Evolutionary conservation across 257 asterid genomes (phyloP), one percentile per base, ranked within the genome.

Genomic region (Ocimum tenuiflorum): DNA sequence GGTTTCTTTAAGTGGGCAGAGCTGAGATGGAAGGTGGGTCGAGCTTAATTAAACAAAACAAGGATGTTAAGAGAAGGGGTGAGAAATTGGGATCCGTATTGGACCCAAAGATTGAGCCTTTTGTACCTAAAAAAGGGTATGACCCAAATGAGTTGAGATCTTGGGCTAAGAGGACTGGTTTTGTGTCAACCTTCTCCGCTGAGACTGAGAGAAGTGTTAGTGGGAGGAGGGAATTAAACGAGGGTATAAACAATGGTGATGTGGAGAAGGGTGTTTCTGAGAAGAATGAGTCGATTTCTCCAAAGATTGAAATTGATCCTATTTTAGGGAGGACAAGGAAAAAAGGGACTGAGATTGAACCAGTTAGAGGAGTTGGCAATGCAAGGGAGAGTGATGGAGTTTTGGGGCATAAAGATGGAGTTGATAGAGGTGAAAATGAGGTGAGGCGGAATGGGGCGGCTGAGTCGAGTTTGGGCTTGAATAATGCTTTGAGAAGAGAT

Each of bases 131-230:
- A 35, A 67, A 63, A 75, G 94, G 87, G 19, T 71, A 86, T 74
- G 95, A 90, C 71, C 99, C 97, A 13, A 84, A 76, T 61, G 99
- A 90, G 73, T 75, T 94, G 80, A 83, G 86, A 82, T 90, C 99
- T 75, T 94, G 99, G 99, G 99, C 99, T 70, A 94, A 90, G 75
- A 85, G 81, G 61, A 90, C 99, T 14, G 97, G 99, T 47, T 94
- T 94, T 74, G 95, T 90, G 53, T 89, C 99, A 17, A 83, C 76
- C 23, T 80, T 89, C 47, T 90, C 99, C 41, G 85, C 86, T 23
- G 97, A 88, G 75, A 81, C 84, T 60, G 84, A 80, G 52, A 80
- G 72, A 57, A 83, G 89, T 75, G 58, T 42, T 58, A 82, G 86
- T 67, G 78, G 77, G 59, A 77, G 78, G 74, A 73, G 83, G 67